Percentiles rank a stretch among this genome's conserved stretches.
These are phyloP conservation scores for Vicia faba DNA, from an alignment of 306 rosid species.

Conservation along the genomic window DNA sequence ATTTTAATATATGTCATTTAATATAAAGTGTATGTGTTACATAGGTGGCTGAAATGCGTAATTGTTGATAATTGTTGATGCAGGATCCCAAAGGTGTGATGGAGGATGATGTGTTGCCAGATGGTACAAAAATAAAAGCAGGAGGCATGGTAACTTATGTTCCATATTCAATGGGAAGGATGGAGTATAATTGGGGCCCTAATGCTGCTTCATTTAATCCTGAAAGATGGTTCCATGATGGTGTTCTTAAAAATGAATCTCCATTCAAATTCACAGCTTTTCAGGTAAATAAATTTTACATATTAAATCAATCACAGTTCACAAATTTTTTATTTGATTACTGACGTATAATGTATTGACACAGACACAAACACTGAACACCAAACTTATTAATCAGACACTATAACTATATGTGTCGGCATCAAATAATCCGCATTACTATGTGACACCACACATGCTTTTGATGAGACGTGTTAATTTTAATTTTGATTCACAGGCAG, in stretches of 20 bases:
- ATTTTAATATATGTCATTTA: too few relatives aligned
- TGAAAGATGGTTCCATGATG: slow-evolving; percentile 87
- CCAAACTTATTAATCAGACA: too few relatives aligned
- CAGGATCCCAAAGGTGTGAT: slow-evolving; percentile 89
- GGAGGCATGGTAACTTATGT: slow-evolving; percentile 98
- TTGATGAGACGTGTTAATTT: background rate
- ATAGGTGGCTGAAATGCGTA: too few relatives aligned
- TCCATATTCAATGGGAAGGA: slow-evolving; percentile 97
- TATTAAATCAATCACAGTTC: background rate
- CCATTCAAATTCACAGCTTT: slow-evolving; percentile 96
- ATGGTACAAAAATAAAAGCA: slow-evolving; percentile 86
- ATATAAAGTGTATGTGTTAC: too few relatives aligned
- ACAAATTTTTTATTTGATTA: background rate
- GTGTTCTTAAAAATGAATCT: slow-evolving; percentile 62
- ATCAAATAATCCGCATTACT: too few relatives aligned
- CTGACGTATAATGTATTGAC: too few relatives aligned
- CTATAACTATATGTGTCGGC: too few relatives aligned
- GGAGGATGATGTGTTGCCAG: slow-evolving; percentile 87
- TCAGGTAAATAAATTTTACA: slow-evolving; percentile 55
- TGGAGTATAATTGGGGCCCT: slow-evolving; percentile 92
- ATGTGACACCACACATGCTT: too few relatives aligned
- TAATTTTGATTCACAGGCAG: slow-evolving; percentile 56
- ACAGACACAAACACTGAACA: too few relatives aligned
- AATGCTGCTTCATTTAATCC: slow-evolving; percentile 79
- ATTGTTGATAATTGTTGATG: slow-evolving; percentile 7